Evolutionary conservation across 257 asterid genomes (phyloP).

Genomic region (Salvia rosmarinus): DNA sequence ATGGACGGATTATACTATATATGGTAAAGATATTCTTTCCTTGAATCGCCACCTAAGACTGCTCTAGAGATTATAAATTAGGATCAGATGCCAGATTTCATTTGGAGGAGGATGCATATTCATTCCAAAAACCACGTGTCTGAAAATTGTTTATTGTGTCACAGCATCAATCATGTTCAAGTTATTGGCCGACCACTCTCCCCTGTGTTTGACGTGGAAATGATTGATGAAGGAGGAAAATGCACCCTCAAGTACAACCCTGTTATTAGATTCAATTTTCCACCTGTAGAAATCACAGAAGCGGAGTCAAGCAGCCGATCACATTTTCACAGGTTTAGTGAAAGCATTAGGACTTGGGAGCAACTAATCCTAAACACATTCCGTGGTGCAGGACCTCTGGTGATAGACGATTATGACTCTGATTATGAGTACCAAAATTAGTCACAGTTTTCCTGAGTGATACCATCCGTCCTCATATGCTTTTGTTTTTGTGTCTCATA

Average conservation of each 20-base stretch:
- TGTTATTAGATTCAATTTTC: slow-evolving; percentile 13
- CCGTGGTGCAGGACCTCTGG: slow-evolving; percentile 51
- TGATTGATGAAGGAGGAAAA: slow-evolving; percentile 51
- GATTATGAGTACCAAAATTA: slow-evolving; percentile 44
- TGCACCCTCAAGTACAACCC: slow-evolving; percentile 57
- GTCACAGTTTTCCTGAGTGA: not conserved
- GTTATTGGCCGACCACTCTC: slow-evolving; percentile 68
- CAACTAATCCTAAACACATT: slow-evolving; percentile 51
- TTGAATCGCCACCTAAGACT: not conserved
- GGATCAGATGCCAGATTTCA: not conserved
- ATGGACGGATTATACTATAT: slow-evolving; percentile 68
- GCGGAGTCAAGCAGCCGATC: slow-evolving; percentile 46
- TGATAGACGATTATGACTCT: slow-evolving; percentile 40
- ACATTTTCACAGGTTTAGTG: slow-evolving; percentile 49
- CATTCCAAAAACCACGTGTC: not conserved
- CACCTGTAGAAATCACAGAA: slow-evolving; percentile 30
- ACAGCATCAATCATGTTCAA: slow-evolving; percentile 64
- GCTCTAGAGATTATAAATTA: not conserved
- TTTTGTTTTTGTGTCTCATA: not conserved
- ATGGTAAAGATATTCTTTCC: slow-evolving; percentile 54
- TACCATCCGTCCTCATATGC: not conserved
- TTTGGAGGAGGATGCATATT: not conserved
- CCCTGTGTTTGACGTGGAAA: slow-evolving; percentile 60
- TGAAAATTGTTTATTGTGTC: not conserved
- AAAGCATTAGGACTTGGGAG: slow-evolving; percentile 66